phyloP scores from a whole-genome alignment of 1,284 basidiomycete genomes.

The Marasmius tenuissimus region DNA sequence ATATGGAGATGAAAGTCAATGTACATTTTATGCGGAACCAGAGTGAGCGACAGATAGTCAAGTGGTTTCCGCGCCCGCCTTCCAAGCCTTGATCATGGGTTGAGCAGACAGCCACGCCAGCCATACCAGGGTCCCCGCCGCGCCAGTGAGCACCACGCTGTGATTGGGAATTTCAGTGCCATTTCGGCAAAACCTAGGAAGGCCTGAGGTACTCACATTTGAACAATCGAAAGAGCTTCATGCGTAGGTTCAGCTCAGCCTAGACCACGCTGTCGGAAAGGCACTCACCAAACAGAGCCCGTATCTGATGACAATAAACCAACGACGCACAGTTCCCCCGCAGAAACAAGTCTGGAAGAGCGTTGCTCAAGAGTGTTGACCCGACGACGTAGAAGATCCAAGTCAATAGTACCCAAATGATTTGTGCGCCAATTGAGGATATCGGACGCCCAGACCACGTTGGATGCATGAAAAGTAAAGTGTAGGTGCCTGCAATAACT shows the following conservation, averaged over 20 bases:
- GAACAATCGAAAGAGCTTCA: constrained; percentile 42
- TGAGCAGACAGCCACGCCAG: constrained; percentile 48
- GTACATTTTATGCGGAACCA: too few relatives aligned
- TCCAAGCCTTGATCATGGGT: constrained; percentile 13
- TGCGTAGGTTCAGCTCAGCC: constrained; percentile 1
- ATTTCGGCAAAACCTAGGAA: neutral
- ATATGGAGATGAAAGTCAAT: too few relatives aligned
- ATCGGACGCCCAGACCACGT: constrained; percentile 48
- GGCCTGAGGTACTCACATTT: constrained; percentile 36
- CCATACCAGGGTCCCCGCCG: constrained; percentile 44
- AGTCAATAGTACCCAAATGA: constrained; percentile 52
- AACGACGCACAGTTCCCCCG: constrained; percentile 37
- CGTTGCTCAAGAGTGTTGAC: constrained; percentile 43
- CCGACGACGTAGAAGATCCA: constrained; percentile 59
- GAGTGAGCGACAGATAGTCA: too few relatives aligned
- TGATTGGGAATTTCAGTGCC: constrained; percentile 8
- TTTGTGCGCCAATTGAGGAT: constrained; percentile 56
- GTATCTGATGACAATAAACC: constrained; percentile 55
- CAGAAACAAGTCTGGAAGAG: constrained; percentile 28
- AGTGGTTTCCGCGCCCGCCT: neutral
- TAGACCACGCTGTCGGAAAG: neutral
- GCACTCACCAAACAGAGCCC: constrained; percentile 46
- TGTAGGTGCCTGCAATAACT: constrained; percentile 47
- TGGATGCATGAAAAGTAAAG: constrained; percentile 57
- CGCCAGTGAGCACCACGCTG: constrained; percentile 43